A percentile compares a stretch with the other conserved stretches of the same genome.
Conservation (phyloP, 805 yeast species). For the Pichia cephalocereana region DNA sequence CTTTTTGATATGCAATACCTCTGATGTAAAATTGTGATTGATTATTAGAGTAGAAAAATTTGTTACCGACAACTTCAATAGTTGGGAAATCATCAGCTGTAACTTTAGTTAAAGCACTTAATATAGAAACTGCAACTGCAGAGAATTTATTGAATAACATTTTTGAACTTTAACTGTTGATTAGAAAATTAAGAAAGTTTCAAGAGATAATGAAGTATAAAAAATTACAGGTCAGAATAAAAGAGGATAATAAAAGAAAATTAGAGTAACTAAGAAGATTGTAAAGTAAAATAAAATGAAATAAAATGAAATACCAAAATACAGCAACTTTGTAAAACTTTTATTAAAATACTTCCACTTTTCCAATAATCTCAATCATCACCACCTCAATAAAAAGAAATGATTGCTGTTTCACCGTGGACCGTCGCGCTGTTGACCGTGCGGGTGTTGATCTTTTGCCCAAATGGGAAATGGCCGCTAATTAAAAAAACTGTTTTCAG, state of each 20-base stretch:
- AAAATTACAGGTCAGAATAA: no score
- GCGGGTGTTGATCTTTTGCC: background rate
- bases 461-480: background rate
- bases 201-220: no score
- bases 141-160: constrained; percentile 30
- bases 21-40: constrained; percentile 71
- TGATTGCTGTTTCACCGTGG: background rate
- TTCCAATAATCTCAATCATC: background rate
- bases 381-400: background rate
- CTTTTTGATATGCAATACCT: constrained; percentile 77
- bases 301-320: no score
- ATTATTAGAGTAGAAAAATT: constrained; percentile 66
- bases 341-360: background rate
- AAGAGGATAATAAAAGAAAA: no score
- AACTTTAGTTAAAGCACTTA: constrained; percentile 13
- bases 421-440: background rate
- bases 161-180: background rate
- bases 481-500: no score
- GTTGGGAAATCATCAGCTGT: constrained; percentile 45
- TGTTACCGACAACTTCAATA: constrained; percentile 67
- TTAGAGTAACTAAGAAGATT: no score
- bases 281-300: no score
- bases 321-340: background rate
- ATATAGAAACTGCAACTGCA: constrained; percentile 20
- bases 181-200: no score